Evolutionary conservation across 306 rosid genomes (phyloP).

Genomic region (Cercis canadensis): DNA sequence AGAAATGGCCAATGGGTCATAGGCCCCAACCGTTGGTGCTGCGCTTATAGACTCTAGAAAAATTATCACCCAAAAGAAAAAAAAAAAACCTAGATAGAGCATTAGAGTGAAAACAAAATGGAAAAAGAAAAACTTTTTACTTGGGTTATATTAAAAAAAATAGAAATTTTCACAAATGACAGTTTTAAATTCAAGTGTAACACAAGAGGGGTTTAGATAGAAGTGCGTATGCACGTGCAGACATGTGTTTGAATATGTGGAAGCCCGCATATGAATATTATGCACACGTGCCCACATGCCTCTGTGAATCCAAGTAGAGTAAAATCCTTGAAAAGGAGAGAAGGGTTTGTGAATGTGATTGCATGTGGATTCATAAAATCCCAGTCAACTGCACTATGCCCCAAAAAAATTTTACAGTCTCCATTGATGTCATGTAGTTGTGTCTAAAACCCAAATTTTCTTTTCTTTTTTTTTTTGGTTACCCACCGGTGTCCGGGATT

Average conservation of each 20-base stretch:
- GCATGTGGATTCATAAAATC: conserved; percentile 71
- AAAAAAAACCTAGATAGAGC: too few relatives aligned
- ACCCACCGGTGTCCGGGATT: too few relatives aligned
- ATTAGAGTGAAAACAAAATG: background rate
- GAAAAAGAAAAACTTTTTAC: conserved; percentile 1
- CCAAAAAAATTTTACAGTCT: conserved; percentile 41
- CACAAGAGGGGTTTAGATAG: conserved; percentile 43
- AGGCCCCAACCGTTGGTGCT: too few relatives aligned
- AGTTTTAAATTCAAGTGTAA: background rate
- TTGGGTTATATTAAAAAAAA: background rate
- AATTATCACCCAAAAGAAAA: too few relatives aligned
- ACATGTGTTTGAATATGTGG: conserved; percentile 68
- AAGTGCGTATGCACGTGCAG: conserved; percentile 74
- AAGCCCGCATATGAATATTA: conserved; percentile 43
- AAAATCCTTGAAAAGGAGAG: conserved; percentile 50
- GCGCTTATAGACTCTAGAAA: too few relatives aligned
- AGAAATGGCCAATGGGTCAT: too few relatives aligned
- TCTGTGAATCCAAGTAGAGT: conserved; percentile 48
- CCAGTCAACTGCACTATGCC: conserved; percentile 57
- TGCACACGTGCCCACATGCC: conserved; percentile 81
- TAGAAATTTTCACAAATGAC: background rate
- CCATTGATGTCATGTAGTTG: conserved; percentile 4
- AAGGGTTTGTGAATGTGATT: conserved; percentile 51
- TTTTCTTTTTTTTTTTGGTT: background rate
- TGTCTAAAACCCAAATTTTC: background rate